A percentile compares a stretch with the other conserved stretches of the same genome.
Conservation (phyloP, 257 asterid species). For the Knoxia roxburghii region DNA sequence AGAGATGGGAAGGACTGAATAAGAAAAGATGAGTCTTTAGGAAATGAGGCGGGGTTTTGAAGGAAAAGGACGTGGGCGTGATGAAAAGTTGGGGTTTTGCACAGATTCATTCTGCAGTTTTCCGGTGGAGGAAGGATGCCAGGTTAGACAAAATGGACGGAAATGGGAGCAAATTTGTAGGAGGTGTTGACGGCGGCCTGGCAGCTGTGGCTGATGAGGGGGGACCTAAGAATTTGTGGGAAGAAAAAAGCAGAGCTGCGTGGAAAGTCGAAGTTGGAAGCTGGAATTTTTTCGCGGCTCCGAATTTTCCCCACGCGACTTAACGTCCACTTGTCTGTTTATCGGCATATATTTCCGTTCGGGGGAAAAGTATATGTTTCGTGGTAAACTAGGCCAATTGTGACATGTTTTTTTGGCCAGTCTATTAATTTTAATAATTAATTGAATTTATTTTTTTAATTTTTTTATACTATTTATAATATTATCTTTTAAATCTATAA, state of each 20-base stretch:
- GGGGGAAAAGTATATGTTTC: too few relatives aligned
- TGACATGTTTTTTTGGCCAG: too few relatives aligned
- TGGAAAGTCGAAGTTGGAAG: too few relatives aligned
- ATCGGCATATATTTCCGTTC: too few relatives aligned
- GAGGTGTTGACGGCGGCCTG: not conserved
- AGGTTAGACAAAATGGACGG: too few relatives aligned
- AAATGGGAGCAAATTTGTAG: not conserved
- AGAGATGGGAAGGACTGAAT: not conserved
- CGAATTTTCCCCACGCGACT: not conserved
- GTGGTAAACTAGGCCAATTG: too few relatives aligned
- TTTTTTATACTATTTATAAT: too few relatives aligned
- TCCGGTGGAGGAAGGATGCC: not conserved
- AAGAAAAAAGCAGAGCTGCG: not conserved
- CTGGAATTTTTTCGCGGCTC: conserved; percentile 8
- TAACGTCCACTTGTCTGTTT: not conserved
- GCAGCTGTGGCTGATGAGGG: too few relatives aligned
- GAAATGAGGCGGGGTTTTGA: not conserved
- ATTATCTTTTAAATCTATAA: too few relatives aligned
- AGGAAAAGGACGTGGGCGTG: conserved; percentile 1
- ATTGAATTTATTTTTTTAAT: too few relatives aligned
- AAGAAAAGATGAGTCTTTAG: conserved; percentile 4
- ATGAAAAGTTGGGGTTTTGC: conserved; percentile 1
- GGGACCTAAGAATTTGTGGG: not conserved
- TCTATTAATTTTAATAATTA: too few relatives aligned
- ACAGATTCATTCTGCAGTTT: conserved; percentile 6